These are phyloP conservation scores for Artomyces pyxidatus DNA, from an alignment of 768 basidiomycete genomes.

Conservation along the genomic window DNA sequence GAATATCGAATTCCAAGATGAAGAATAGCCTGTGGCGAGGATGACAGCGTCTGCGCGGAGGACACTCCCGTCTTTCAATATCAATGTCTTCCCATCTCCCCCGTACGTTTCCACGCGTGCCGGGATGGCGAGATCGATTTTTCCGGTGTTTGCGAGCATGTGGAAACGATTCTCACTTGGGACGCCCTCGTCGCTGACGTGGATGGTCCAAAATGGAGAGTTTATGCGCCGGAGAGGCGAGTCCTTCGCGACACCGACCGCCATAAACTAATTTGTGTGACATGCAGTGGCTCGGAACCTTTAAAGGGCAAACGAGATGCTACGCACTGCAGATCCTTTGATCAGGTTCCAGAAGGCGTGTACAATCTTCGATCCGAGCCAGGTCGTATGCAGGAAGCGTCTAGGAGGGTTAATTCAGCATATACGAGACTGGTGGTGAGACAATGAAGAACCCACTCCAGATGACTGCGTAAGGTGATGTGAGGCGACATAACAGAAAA, in stretches of 20 bases:
- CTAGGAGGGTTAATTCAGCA: constrained; percentile 25
- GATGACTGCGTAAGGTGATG: too few species aligned
- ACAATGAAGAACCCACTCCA: too few species aligned
- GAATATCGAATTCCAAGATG: constrained; percentile 42
- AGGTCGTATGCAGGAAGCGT: constrained; percentile 52
- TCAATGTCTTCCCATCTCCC: constrained; percentile 27
- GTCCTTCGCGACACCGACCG: constrained; percentile 29
- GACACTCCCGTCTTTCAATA: constrained; percentile 32
- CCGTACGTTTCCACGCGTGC: constrained; percentile 30
- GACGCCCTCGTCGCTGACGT: constrained; percentile 42
- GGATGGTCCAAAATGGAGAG: constrained; percentile 37
- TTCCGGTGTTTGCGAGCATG: constrained; percentile 35
- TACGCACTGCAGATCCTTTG: constrained; percentile 22
- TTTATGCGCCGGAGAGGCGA: constrained; percentile 41
- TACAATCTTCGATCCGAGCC: constrained; percentile 43
- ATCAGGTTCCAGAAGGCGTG: constrained; percentile 33
- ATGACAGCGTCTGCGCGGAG: constrained; percentile 39
- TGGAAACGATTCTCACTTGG: constrained; percentile 40
- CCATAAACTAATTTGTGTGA: constrained; percentile 26
- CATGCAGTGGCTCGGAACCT: not conserved
- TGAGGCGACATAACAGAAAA: too few species aligned
- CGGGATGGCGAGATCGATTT: constrained; percentile 40
- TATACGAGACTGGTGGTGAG: too few species aligned
- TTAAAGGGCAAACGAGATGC: not conserved
- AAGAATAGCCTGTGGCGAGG: constrained; percentile 48